Base-by-base conservation (phyloP, 352 stramenopile species). In the Globisporangium paroecandrum region DNA sequence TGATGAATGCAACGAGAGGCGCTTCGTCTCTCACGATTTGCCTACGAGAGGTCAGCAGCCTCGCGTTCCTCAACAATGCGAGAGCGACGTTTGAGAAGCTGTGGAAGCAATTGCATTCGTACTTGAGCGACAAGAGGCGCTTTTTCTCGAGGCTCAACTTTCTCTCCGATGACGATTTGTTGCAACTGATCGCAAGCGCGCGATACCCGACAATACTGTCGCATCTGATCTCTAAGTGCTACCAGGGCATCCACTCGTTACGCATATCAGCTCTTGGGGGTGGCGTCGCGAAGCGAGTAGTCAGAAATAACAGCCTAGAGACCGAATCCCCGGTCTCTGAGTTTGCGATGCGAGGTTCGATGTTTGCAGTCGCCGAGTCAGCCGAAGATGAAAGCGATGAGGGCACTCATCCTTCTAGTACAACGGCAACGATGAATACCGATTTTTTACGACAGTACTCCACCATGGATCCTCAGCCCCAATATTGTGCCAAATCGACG, bases 121-220 rank as follows among this genome's bases (percentile, higher is more conserved):
- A 89, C 61, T 58, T 92, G 8, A 74, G 73, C n/a, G 81, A 89
- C 10, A 90, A 90, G 57, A 72, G 84, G 0, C 81, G 74, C 2
- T 73, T 72, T 32, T 92, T 90, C 29, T 80, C 81, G 1, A 75
- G 82, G 4, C 78, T 92, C 49, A 74, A 87, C 53, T 90, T 90
- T 55, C 34, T 92, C 1, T 92, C 84, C 1, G 79, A 92, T 29
- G 70, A 76, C 13, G 81, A 92, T 61, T 60, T 90, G 22, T 74
- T 92, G 5, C 69, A 85, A 36, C 70, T 92, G 20, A 77, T 90
- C 32, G 81, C 82, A 0, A 79, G 68, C 5, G 76, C 79, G 13
- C 82, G 74, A 6, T 57, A 79, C 36, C 75, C 72, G 24, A 63
- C 53, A 1, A 68, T 72, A n/a, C 65, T 86, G 9, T 63, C 74